phyloP scores from a whole-genome alignment of 139 green algal species.

The Chlorella sp. region DNA sequence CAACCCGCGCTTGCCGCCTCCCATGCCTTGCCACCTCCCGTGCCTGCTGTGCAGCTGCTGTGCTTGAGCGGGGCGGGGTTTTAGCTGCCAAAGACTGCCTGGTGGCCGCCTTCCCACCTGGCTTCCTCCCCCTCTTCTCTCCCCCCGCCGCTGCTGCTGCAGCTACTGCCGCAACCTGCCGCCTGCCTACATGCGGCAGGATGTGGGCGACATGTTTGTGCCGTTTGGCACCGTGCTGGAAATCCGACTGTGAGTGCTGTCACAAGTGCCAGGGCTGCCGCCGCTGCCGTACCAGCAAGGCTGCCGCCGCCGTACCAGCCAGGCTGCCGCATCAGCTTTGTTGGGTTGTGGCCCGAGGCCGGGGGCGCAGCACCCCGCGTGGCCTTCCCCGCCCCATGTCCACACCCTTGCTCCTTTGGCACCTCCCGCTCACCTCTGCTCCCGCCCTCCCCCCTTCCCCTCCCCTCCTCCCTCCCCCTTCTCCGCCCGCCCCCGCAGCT shows the following conservation, averaged over 20 bases:
- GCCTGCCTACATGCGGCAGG: background rate
- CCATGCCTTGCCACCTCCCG: no score
- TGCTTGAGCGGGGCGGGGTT: background rate
- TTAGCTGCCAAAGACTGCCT: no score
- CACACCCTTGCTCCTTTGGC: no score
- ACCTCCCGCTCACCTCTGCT: background rate
- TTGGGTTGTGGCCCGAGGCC: no score
- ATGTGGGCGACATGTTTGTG: slow-evolving; percentile 23
- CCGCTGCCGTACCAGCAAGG: background rate
- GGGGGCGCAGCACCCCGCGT: no score
- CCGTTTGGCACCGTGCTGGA: slow-evolving; percentile 25
- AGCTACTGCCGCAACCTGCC: slow-evolving; percentile 38
- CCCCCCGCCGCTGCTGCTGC: background rate
- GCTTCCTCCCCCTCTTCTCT: background rate
- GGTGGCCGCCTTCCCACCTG: background rate
- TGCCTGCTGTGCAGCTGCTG: background rate
- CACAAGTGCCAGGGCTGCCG: background rate
- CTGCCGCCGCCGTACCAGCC: background rate
- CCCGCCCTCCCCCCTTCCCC: background rate
- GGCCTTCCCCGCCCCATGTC: no score
- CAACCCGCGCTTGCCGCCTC: background rate
- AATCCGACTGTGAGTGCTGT: slow-evolving; percentile 18
- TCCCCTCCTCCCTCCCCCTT: background rate
- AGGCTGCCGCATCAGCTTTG: background rate
- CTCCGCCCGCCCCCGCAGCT: background rate